Conservation (phyloP, 2,329 filamentous ascomycete species). For the Calonectria ilicicola region DNA sequence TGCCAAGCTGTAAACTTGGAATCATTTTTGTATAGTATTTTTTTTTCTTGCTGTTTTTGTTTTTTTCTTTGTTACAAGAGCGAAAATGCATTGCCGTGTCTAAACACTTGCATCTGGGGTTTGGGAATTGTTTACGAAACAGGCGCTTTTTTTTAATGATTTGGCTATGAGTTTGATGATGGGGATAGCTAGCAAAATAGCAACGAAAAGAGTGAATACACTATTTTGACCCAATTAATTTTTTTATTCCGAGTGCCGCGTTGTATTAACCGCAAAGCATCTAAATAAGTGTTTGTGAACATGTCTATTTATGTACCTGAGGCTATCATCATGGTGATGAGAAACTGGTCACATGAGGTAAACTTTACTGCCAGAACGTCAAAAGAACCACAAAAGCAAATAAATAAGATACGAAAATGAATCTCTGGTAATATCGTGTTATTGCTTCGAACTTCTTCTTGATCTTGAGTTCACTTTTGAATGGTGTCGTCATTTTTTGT, state of each 20-base stretch:
- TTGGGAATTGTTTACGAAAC: neutral
- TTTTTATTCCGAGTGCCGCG: no score
- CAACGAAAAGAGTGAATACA: neutral
- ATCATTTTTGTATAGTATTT: neutral
- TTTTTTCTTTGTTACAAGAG: neutral
- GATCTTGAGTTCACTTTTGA: no score
- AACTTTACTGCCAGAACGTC: no score
- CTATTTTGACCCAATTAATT: neutral
- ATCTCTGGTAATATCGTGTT: no score
- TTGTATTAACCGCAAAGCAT: neutral
- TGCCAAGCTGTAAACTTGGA: slow-evolving; percentile 16
- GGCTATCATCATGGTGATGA: no score
- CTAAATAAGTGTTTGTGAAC: neutral
- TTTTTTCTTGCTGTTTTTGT: neutral
- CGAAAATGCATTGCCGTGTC: slow-evolving; percentile 5
- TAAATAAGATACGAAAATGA: no score
- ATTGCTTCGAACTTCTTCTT: no score
- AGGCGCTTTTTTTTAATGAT: neutral
- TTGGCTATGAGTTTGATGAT: neutral
- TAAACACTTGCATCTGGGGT: slow-evolving; percentile 7
- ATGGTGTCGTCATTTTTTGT: no score
- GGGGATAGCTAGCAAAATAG: neutral
- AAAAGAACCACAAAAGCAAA: no score
- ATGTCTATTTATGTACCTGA: no score
- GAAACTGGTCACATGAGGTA: no score